phyloP scores from a whole-genome alignment of 2,329 filamentous ascomycete genomes.

The Neospermospora avenae region DNA sequence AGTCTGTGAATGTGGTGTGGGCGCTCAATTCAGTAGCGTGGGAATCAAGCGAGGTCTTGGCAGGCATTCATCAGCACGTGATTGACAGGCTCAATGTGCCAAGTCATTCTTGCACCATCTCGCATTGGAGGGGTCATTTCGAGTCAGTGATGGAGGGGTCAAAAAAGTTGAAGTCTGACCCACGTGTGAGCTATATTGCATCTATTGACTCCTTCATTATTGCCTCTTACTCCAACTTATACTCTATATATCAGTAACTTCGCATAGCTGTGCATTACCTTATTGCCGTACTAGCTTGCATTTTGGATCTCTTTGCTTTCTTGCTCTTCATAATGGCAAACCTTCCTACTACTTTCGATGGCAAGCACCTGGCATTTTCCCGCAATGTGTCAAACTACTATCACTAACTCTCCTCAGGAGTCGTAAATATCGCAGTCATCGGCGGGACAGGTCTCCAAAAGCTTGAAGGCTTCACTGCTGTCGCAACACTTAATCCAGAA shows the following conservation, averaged over 20 bases:
- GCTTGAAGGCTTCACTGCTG: conserved; percentile 81
- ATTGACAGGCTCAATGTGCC: not conserved
- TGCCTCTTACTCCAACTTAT: not conserved
- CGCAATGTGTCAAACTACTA: not conserved
- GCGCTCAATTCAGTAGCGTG: not conserved
- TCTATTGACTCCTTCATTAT: not conserved
- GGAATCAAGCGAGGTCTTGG: conserved; percentile 3
- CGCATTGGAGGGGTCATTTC: conserved; percentile 9
- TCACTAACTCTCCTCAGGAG: conserved; percentile 42
- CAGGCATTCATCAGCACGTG: not conserved
- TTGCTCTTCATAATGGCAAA: conserved; percentile 24
- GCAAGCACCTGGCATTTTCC: conserved; percentile 8
- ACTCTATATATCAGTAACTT: not conserved
- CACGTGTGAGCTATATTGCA: conserved; percentile 9
- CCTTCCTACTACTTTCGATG: conserved; percentile 28
- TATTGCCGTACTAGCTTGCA: not conserved
- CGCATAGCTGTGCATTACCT: no score
- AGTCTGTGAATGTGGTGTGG: not conserved
- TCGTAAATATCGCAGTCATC: conserved; percentile 82
- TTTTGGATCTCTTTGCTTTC: not conserved
- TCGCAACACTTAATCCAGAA: conserved; percentile 69
- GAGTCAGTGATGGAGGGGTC: conserved; percentile 3
- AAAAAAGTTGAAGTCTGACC: conserved; percentile 10
- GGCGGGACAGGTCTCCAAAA: conserved; percentile 90
- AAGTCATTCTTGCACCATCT: not conserved